Percentiles rank a stretch among this genome's conserved stretches.
Conservation (phyloP, 306 rosid species). For the Quercus dentata region DNA sequence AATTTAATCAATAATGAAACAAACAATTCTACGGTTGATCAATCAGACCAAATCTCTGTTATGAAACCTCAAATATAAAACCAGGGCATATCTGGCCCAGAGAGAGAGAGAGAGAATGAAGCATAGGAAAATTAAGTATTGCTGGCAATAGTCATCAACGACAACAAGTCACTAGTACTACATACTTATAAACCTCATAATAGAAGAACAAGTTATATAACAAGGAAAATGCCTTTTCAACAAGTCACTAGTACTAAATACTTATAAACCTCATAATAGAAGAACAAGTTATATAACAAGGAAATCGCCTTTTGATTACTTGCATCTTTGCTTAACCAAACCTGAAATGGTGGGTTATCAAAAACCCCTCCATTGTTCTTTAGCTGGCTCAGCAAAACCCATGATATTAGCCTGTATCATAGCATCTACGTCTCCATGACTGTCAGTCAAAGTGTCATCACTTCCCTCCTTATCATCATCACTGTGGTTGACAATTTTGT, state of each 20-base stretch:
- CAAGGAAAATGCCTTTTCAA: background rate
- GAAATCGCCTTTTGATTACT: background rate
- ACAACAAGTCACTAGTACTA: background rate
- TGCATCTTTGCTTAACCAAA: slow-evolving; percentile 52
- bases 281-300: background rate
- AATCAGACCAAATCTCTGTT: background rate
- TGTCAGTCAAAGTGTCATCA: background rate
- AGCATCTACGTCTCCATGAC: slow-evolving; percentile 21
- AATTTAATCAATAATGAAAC: background rate
- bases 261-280: background rate
- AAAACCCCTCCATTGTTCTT: slow-evolving; percentile 26
- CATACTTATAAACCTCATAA: background rate
- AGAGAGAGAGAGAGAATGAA: background rate
- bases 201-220: background rate
- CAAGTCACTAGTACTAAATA: background rate
- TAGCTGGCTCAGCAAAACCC: slow-evolving; percentile 26
- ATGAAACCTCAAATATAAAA: background rate
- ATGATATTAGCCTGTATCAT: slow-evolving; percentile 31
- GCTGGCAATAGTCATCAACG: background rate
- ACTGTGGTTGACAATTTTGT: background rate
- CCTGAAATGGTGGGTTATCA: slow-evolving; percentile 27
- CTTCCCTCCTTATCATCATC: slow-evolving; percentile 11
- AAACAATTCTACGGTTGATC: background rate
- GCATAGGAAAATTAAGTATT: background rate
- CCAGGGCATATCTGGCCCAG: background rate